These are phyloP conservation scores for Amauroascus verrucosus DNA, from an alignment of 2,329 filamentous ascomycete genomes.

Conservation along the genomic window DNA sequence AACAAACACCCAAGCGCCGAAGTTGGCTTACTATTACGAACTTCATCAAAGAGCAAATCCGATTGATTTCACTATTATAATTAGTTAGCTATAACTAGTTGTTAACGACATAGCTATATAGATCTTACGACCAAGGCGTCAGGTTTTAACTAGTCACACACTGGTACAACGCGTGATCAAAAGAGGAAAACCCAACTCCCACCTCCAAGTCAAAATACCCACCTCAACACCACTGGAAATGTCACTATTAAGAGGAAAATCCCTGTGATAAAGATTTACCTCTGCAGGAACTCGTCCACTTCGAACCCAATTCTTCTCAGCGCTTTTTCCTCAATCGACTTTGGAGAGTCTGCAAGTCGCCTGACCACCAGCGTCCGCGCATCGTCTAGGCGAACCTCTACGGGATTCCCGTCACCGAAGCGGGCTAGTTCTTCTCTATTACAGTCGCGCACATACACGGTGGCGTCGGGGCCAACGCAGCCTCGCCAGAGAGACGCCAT, in stretches of 20 bases:
- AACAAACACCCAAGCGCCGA: too few species aligned
- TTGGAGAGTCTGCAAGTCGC: constrained; percentile 26
- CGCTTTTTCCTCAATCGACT: constrained; percentile 54
- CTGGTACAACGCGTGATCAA: too few species aligned
- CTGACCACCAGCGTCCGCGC: constrained; percentile 45
- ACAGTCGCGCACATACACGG: constrained; percentile 36
- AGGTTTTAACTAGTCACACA: too few species aligned
- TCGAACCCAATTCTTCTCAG: constrained; percentile 74
- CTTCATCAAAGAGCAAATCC: too few species aligned
- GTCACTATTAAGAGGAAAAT: not conserved
- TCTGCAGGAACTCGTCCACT: constrained; percentile 58
- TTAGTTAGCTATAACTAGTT: too few species aligned
- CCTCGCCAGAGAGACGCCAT: constrained; percentile 89
- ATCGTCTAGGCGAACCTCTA: constrained; percentile 48
- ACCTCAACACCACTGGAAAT: not conserved
- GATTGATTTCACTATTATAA: too few species aligned
- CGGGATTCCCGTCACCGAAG: constrained; percentile 34
- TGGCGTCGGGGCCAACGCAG: constrained; percentile 63
- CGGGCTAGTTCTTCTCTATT: constrained; percentile 33
- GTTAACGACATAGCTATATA: too few species aligned
- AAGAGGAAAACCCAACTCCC: not conserved
- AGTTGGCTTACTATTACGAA: too few species aligned
- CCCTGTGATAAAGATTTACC: constrained; percentile 18
- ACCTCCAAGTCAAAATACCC: not conserved
- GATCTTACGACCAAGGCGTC: too few species aligned